phyloP scores from a whole-genome alignment of 345 rosid genomes.

The Xanthoceras sorbifolium region DNA sequence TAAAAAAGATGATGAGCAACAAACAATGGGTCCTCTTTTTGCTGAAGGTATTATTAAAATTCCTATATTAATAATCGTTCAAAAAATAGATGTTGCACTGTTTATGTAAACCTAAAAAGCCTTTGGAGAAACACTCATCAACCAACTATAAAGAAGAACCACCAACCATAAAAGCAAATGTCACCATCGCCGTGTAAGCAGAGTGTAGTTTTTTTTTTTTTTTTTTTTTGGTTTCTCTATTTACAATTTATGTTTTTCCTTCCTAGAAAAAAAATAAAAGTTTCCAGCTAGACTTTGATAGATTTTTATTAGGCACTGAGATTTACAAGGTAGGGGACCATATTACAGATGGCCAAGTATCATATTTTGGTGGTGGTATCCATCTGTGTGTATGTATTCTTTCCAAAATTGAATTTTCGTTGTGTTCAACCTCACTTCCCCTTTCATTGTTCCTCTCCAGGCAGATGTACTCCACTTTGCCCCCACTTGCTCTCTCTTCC shows the following conservation, averaged over 20 bases:
- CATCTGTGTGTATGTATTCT: constrained; percentile 33
- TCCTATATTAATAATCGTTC: too few relatives aligned
- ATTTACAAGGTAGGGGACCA: constrained; percentile 44
- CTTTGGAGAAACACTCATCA: not conserved
- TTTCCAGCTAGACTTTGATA: constrained; percentile 43
- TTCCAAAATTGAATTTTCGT: constrained; percentile 38
- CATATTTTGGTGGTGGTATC: constrained; percentile 41
- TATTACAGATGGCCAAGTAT: constrained; percentile 38
- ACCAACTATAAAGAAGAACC: constrained; percentile 24
- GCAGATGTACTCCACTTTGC: constrained; percentile 29
- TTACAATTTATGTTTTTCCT: not conserved
- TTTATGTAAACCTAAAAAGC: constrained; percentile 1
- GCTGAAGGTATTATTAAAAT: too few relatives aligned
- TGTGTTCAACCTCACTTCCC: constrained; percentile 23
- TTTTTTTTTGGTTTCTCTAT: not conserved
- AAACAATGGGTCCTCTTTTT: constrained; percentile 7
- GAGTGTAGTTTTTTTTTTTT: not conserved
- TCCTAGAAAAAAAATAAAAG: constrained; percentile 15
- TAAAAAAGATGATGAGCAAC: not conserved
- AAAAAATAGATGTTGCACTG: not conserved
- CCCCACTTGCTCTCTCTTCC: constrained; percentile 31
- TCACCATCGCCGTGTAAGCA: constrained; percentile 28
- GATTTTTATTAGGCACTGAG: constrained; percentile 38
- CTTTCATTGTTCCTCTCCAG: constrained; percentile 29
- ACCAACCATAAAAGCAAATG: constrained; percentile 27